Evolutionary conservation across 352 stramenopile genomes (phyloP).

Genomic region (Globisporangium acanthophoron): DNA sequence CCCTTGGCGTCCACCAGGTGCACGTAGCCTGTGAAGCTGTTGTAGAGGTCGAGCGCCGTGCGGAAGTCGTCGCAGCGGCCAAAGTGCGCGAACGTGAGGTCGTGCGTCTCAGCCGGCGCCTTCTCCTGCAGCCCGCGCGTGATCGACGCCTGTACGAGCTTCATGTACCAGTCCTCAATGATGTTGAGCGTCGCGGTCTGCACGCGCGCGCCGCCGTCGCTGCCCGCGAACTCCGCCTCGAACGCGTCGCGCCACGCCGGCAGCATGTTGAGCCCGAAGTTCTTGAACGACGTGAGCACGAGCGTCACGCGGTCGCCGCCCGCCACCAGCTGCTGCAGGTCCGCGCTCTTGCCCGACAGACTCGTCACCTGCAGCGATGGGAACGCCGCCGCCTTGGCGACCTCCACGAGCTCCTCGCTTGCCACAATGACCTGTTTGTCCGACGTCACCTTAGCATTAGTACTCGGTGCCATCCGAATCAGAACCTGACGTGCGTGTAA

Average conservation of each 20-base stretch:
- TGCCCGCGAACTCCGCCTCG: constrained; percentile 28
- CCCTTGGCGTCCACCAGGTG: constrained; percentile 78
- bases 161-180: constrained; percentile 89
- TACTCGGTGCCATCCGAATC: too few relatives aligned
- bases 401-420: constrained; percentile 38
- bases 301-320: constrained; percentile 51
- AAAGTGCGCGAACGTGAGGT: constrained; percentile 60
- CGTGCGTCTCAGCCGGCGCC: constrained; percentile 38
- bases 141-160: constrained; percentile 70
- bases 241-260: constrained; percentile 71
- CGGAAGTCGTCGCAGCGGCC: constrained; percentile 79
- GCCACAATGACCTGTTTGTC: constrained; percentile 33
- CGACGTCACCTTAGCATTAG: too few relatives aligned
- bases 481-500: too few relatives aligned
- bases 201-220: constrained; percentile 18
- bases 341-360: constrained; percentile 33
- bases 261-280: constrained; percentile 80
- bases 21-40: constrained; percentile 84
- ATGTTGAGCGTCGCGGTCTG: constrained; percentile 76
- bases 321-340: constrained; percentile 51
- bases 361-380: constrained; percentile 51
- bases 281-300: constrained; percentile 83
- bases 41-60: constrained; percentile 73
- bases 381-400: constrained; percentile 49
- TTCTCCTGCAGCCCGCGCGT: constrained; percentile 49